Base-by-base conservation (phyloP, 305 asterid species). In the Solanum aculeatissimum region DNA sequence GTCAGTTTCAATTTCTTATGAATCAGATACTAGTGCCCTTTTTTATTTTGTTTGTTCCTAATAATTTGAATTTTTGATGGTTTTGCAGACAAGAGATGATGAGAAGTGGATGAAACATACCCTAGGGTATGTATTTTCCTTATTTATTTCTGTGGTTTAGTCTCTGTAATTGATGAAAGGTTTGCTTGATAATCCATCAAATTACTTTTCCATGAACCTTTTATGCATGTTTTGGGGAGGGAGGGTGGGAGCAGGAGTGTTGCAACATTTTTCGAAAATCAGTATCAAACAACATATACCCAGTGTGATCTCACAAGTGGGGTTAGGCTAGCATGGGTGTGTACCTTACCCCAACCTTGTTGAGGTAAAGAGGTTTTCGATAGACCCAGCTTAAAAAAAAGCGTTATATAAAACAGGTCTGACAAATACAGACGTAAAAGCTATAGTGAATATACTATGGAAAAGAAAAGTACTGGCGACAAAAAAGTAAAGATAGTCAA, bases 41-140 rank as follows among this genome's bases (percentile, higher is more conserved):
- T 32, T 63, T 71, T 85, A 29, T 32, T 7, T 65, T 65, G 72
- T 27, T 63, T 40, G 19, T 71, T 80, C 49, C 55, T 86, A 70
- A 86, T 86, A 79, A 78, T 53, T 42, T 86, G 69, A 40, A 49
- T 25, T 85, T 79, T 53, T 84, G 86, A 7, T 83, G 74, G 69
- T 74, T 75, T 89, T 88, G 86, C 97, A 96, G 99, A 94, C 86
- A 92, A 89, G 99, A 91, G 99, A 96, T 71, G 99, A 96, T 83
- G 95, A 89, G 85, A 91, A 91, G 15, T 96, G 98, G 98, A 93
- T 96, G 98, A 93, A 92, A 88, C 99, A 96, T 87, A 91, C 98
- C 23, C 4, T 96, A 85, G 99, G 98, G 99, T 93, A 92, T 89
- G 92, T 66, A 40, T 69, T 72, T 70, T 75, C 81, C 82, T 87